Base-by-base conservation (phyloP, 1,284 basidiomycete genomes). In the Fistulina hepatica region DNA sequence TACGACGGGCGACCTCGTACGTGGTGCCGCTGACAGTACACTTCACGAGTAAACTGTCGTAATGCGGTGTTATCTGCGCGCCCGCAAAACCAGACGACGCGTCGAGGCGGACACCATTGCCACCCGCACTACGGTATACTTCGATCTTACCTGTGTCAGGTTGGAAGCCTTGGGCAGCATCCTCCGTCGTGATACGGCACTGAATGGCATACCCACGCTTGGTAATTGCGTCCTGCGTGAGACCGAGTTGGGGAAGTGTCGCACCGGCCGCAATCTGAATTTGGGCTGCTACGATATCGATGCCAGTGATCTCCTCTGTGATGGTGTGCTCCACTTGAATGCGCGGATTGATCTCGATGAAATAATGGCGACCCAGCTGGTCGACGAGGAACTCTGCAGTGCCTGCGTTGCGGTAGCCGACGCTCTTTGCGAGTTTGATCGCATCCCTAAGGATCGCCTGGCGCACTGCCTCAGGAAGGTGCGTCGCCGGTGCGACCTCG, bases 111-210 rank as follows among this genome's bases (percentile, higher is more conserved):
- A 99, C 92, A 60, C 95, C 95, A 58, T 97, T 98, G 47, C 95
- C 95, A 63, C 95, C 95, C 30, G 95, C 94, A 52, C 89, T 93
- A 46, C 94, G 83, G 66, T 98, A 98, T 23, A 99, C 95, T 56
- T 98, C 94, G 51, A 99, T 98, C 63, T 97, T 97, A 47, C 95
- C 95, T 3, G 91, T 97, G 61, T 99, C 95, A 23, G 95, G 95
- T 63, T 97, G 91, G 85, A 99, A 98, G 56, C 69, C 73, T 39
- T 74, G 59, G 17, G 85, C 76, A 7, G 95, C 78, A 60, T 99
- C 94, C 64, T 99, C 95, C n/a, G 95, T 98, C 30, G 95, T 98
- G 61, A 99, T 78, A 69, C 95, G 92, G 61, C 91, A 97, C 59
- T 99, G 95, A 48, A 99, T 98, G 9, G 95, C 94, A 56, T 89